A percentile compares a stretch with the other conserved stretches of the same genome.
Evolutionary conservation across 306 rosid species (phyloP).

Genomic region (Hippophae tibetana): DNA sequence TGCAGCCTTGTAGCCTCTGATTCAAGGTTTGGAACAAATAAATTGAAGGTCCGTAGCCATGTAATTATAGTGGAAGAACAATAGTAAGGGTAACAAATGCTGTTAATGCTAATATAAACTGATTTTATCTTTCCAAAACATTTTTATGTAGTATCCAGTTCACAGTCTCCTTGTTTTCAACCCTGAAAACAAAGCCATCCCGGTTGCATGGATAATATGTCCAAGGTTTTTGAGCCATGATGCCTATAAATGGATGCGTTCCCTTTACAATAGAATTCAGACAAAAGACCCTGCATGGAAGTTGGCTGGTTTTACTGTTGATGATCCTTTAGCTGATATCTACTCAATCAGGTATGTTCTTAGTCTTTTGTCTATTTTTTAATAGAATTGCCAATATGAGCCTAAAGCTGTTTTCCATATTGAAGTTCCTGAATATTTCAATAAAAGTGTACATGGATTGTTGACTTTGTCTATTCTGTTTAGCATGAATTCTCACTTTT

Average conservation of each 20-base stretch:
- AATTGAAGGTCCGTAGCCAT: constrained; percentile 57
- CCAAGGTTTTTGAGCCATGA: constrained; percentile 55
- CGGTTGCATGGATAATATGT: constrained; percentile 81
- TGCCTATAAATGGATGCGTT: constrained; percentile 89
- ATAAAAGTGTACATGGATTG: too few species aligned
- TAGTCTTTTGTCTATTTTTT: not conserved
- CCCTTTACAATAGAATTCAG: constrained; percentile 68
- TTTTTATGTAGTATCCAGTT: constrained; percentile 55
- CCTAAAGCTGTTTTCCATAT: not conserved
- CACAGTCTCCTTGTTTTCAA: constrained; percentile 92
- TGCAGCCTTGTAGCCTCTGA: constrained; percentile 66
- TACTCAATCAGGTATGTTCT: constrained; percentile 54
- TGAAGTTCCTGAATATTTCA: too few species aligned
- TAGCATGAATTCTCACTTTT: too few species aligned
- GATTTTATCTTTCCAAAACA: constrained; percentile 18
- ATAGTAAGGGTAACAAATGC: not conserved
- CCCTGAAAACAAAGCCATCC: constrained; percentile 79
- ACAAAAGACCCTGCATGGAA: constrained; percentile 76
- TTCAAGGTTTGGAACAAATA: constrained; percentile 80
- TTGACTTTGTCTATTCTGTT: too few species aligned
- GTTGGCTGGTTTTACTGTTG: constrained; percentile 81
- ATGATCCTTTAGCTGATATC: constrained; percentile 73
- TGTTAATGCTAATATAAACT: constrained; percentile 21
- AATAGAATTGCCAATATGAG: not conserved
- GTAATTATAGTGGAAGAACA: not conserved